These are phyloP conservation scores for Bromus sterilis DNA, from an alignment of 176 grass and related monocot genomes.

Conservation along the genomic window DNA sequence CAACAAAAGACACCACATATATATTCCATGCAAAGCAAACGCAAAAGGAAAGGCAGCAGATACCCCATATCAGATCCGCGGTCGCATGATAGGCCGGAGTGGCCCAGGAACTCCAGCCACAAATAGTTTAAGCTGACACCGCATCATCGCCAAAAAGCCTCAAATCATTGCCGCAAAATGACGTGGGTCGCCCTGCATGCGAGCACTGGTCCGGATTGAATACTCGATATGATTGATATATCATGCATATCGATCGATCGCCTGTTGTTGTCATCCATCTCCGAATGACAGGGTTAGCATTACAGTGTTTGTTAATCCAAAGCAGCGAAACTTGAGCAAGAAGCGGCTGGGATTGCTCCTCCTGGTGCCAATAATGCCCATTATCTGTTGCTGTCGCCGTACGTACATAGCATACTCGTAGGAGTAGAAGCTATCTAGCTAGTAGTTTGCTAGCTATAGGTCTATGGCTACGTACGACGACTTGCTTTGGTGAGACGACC, in stretches of 20 bases:
- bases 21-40: neutral
- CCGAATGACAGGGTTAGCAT: constrained; percentile 41
- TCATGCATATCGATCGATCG: too few relatives aligned
- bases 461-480: neutral
- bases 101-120: constrained; percentile 13
- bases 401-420: too few relatives aligned
- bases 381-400: neutral
- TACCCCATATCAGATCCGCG: constrained; percentile 1
- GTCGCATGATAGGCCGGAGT: neutral
- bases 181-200: constrained; percentile 2
- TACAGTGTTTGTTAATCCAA: constrained; percentile 23
- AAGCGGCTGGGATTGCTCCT: neutral
- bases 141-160: neutral
- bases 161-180: constrained; percentile 32
- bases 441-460: too few relatives aligned
- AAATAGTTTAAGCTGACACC: neutral
- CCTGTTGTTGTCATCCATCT: constrained; percentile 1
- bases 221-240: neutral
- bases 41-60: neutral
- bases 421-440: too few relatives aligned
- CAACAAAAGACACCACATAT: neutral
- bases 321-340: neutral
- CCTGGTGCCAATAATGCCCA: neutral
- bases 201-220: constrained; percentile 14
- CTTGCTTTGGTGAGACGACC: neutral